phyloP scores from a whole-genome alignment of 495 filamentous ascomycete species.

The Annulohypoxylon moriforme region DNA sequence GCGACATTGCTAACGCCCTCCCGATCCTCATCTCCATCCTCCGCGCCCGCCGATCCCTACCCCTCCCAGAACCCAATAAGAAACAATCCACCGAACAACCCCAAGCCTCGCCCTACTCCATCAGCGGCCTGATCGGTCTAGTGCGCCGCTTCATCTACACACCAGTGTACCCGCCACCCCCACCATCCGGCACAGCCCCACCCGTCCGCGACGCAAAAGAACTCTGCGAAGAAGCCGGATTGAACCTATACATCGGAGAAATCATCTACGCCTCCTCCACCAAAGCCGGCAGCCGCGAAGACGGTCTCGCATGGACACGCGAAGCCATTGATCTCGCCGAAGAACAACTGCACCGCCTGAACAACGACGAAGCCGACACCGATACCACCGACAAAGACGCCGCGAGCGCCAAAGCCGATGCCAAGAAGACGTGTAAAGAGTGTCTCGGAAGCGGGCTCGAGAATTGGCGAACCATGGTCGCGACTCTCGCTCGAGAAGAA shows the following conservation, averaged over 20 bases:
- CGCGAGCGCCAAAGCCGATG: constrained; percentile 8
- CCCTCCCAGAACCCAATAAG: constrained; percentile 32
- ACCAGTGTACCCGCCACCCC: constrained; percentile 72
- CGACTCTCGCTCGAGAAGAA: constrained; percentile 65
- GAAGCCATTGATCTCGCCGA: constrained; percentile 77
- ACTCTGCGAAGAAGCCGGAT: constrained; percentile 82
- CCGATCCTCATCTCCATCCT: constrained; percentile 90
- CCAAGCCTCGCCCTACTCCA: constrained; percentile 44
- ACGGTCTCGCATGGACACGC: constrained; percentile 85
- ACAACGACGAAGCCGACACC: neutral
- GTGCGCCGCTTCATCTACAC: constrained; percentile 60
- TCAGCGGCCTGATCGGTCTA: constrained; percentile 56
- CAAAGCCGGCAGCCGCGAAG: constrained; percentile 56
- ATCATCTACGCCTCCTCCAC: constrained; percentile 75
- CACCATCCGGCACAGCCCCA: constrained; percentile 71
- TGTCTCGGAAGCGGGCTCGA: constrained; percentile 76
- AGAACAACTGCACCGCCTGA: constrained; percentile 59
- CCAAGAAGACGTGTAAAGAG: constrained; percentile 71
- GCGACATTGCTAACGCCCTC: constrained; percentile 71
- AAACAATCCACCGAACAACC: constrained; percentile 25
- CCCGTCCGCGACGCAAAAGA: constrained; percentile 69
- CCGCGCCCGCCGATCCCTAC: constrained; percentile 69
- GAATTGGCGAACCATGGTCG: constrained; percentile 82
- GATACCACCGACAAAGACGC: neutral
- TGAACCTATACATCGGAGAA: constrained; percentile 93